A percentile compares a stretch with the other conserved stretches of the same genome.
Evolutionary conservation across 371 early-diverging fungal genomes (phyloP).

Genomic region (Fennellomyces sp.): DNA sequence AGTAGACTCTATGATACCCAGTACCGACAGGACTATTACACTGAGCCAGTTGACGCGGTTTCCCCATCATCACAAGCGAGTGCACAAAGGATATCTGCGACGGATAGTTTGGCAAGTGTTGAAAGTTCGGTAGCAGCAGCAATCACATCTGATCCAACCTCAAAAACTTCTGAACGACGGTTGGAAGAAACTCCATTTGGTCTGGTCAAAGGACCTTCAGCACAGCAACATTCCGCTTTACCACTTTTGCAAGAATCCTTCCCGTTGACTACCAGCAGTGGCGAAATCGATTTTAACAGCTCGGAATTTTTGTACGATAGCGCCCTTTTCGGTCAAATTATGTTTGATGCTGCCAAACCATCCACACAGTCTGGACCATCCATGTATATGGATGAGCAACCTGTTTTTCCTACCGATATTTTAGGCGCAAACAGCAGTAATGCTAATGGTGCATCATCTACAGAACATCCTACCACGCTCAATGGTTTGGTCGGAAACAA

Average conservation of each 20-base stretch:
- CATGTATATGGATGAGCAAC: too few relatives aligned
- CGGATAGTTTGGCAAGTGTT: too few relatives aligned
- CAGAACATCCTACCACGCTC: too few relatives aligned
- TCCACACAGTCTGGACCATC: not conserved
- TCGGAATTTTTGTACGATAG: slow-evolving; percentile 43
- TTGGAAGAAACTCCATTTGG: slow-evolving; percentile 14
- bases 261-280: slow-evolving; percentile 4
- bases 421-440: too few relatives aligned
- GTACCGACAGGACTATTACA: slow-evolving; percentile 6
- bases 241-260: slow-evolving; percentile 7
- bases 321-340: slow-evolving; percentile 46
- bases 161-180: too few relatives aligned
- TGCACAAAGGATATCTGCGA: too few relatives aligned
- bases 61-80: slow-evolving; percentile 3
- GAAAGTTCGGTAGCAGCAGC: not conserved
- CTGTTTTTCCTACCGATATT: too few relatives aligned
- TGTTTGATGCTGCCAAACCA: slow-evolving; percentile 28
- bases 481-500: too few relatives aligned
- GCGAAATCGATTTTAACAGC: slow-evolving; percentile 43
- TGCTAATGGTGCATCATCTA: too few relatives aligned
- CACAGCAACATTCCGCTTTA: slow-evolving; percentile 9
- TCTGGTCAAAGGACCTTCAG: too few relatives aligned
- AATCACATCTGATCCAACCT: not conserved
- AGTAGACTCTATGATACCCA: slow-evolving; percentile 33
- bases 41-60: not conserved